Percentiles rank a stretch among this genome's conserved stretches.
Evolutionary conservation across 2,329 filamentous ascomycete genomes (phyloP).

Genomic region (Zymoseptoria passerinii): DNA sequence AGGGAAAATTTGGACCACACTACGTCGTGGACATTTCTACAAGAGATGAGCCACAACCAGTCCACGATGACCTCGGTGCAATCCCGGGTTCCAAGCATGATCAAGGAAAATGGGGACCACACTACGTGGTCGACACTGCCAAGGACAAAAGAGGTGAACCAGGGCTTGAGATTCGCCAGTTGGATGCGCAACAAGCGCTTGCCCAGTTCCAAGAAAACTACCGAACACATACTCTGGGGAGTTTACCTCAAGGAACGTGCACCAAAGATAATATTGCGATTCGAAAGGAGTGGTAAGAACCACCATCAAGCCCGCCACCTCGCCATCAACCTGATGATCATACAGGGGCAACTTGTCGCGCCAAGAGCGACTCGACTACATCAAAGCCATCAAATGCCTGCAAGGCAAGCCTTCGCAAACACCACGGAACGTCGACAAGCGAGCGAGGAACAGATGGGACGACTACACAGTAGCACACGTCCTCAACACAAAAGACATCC

Average conservation of each 20-base stretch:
- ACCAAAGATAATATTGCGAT: background rate
- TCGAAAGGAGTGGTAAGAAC: background rate
- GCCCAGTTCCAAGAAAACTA: background rate
- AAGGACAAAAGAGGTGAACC: background rate
- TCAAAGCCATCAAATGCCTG: constrained; percentile 20
- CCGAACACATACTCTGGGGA: background rate
- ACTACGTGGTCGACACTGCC: background rate
- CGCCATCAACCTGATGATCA: background rate
- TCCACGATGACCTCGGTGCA: too few species aligned
- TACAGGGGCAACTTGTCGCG: background rate
- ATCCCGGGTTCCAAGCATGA: too few species aligned
- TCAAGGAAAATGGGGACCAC: too few species aligned
- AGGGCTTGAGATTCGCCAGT: background rate
- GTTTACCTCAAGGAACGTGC: background rate
- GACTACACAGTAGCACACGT: constrained; percentile 25
- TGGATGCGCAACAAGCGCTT: background rate
- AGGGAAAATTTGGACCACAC: too few species aligned
- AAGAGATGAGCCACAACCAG: too few species aligned
- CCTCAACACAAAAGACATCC: constrained; percentile 11
- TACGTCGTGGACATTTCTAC: too few species aligned
- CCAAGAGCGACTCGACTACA: constrained; percentile 19
- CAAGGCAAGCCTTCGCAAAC: constrained; percentile 13
- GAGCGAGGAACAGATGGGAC: constrained; percentile 20
- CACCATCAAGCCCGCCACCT: background rate
- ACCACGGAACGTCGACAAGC: background rate